Percentiles rank a stretch among this genome's conserved stretches.
phyloP scores from a whole-genome alignment of 495 filamentous ascomycete genomes.

The Penicillium arizonense region DNA sequence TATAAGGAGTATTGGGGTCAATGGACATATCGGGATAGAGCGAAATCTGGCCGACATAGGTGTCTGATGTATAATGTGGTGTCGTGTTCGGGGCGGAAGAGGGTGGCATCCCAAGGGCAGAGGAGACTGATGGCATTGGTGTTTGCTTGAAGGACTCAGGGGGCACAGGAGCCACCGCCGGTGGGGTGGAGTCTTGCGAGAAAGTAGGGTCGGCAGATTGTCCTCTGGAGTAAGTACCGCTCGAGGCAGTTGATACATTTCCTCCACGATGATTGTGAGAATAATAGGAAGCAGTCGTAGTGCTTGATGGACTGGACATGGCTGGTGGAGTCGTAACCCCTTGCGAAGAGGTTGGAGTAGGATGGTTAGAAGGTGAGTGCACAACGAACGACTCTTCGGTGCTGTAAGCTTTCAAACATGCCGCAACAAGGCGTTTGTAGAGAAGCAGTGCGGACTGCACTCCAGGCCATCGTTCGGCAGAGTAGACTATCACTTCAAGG shows the following conservation, averaged over 20 bases:
- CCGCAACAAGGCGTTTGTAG: conserved; percentile 74
- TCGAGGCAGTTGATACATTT: conserved; percentile 27
- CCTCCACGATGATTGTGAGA: conserved; percentile 31
- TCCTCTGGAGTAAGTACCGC: conserved; percentile 35
- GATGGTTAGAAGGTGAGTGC: conserved; percentile 56
- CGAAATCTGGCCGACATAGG: conserved; percentile 18
- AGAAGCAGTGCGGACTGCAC: conserved; percentile 78
- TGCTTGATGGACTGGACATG: conserved; percentile 49
- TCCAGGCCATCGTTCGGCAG: conserved; percentile 85
- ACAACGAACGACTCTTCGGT: conserved; percentile 65
- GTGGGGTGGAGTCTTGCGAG: conserved; percentile 24
- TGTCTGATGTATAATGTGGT: conserved; percentile 21
- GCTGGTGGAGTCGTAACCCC: conserved; percentile 49
- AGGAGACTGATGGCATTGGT: conserved; percentile 16
- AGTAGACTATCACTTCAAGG: conserved; percentile 69
- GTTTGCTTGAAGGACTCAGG: conserved; percentile 20
- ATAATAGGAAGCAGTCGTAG: conserved; percentile 33
- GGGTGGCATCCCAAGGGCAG: conserved; percentile 15
- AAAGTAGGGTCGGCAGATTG: conserved; percentile 38
- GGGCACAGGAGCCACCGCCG: conserved; percentile 11
- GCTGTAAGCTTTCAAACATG: conserved; percentile 80
- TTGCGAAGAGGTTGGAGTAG: conserved; percentile 44
- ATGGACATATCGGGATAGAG: conserved; percentile 33
- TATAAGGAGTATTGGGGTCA: conserved; percentile 44
- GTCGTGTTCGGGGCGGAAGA: conserved; percentile 10